Evolutionary conservation across 2,329 filamentous ascomycete species (phyloP).

Genomic region (Byssochlamys sp.): DNA sequence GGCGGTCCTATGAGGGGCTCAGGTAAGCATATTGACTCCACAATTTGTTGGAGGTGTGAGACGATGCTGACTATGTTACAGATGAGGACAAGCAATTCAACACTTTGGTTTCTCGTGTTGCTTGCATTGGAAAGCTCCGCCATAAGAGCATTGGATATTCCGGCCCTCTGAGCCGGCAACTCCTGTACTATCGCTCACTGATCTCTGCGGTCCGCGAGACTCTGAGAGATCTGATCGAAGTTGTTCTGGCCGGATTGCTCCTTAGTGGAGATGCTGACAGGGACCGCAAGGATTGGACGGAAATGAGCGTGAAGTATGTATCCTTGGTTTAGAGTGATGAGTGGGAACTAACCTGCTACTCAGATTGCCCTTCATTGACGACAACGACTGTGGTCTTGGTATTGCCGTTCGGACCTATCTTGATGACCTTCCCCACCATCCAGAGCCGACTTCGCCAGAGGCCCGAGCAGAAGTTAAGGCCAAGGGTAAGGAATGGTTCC

Average conservation of each 20-base stretch:
- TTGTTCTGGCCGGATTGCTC: conserved; percentile 69
- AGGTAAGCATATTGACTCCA: conserved; percentile 22
- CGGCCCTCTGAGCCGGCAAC: conserved; percentile 79
- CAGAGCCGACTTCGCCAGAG: conserved; percentile 44
- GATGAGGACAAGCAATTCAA: conserved; percentile 70
- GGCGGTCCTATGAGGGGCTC: conserved; percentile 52
- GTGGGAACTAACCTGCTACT: conserved; percentile 3
- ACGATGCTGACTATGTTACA: conserved; percentile 26
- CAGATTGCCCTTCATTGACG: conserved; percentile 36
- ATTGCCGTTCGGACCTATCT: conserved; percentile 42
- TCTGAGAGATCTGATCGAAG: conserved; percentile 74
- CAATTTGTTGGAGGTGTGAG: not conserved
- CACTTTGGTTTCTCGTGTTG: conserved; percentile 74
- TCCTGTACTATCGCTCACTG: conserved; percentile 77
- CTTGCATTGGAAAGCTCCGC: conserved; percentile 69
- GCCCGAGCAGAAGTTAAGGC: conserved; percentile 43
- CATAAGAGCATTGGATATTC: conserved; percentile 86
- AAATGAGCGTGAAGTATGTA: conserved; percentile 62
- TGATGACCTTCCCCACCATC: conserved; percentile 46
- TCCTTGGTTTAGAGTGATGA: not conserved
- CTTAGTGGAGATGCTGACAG: conserved; percentile 69
- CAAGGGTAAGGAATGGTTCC: conserved; percentile 51
- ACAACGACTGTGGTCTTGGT: conserved; percentile 38
- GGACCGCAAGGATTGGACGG: conserved; percentile 55
- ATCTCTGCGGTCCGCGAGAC: conserved; percentile 68